Evolutionary conservation across 2,329 filamentous ascomycete species (phyloP), one percentile per base, ranked within the genome.

Genomic region (Helotiales sp.): DNA sequence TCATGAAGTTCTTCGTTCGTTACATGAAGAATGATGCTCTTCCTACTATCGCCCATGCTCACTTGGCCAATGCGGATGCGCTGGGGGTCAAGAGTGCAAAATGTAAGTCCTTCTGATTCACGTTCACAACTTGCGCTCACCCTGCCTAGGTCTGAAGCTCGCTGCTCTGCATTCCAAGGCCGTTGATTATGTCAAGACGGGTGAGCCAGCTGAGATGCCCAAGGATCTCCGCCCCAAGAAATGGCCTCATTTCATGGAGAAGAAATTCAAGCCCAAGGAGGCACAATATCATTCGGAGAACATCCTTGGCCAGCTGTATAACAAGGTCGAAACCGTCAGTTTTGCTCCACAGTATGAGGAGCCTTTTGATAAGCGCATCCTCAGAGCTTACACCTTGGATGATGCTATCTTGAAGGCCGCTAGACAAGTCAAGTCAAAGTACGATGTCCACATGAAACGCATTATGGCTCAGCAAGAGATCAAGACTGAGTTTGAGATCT

Each of bases 141-240:
- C 30, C 26, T 32, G 3, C 37, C 3, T 55, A 88, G 87, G 87
- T 73, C 79, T 96, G 0, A 81, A 88, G 60, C 83, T 98, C 4
- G 93, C 95, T 2, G 82, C 85, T 8, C 81, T 98, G 2, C 96
- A 99, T 77, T 98, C 96, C 0, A 88, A 89, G 72, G 95, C 96
- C 0, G 96, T 99, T 0, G 96, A 99, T 77, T 99, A 96, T 76
- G 89, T 92, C 52, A 99, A 99, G 80, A 95, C 93, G 1, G 96
- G 96, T 0, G 85, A 90, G 10, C 87, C 91, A 0, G 95, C 94
- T 0, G 80, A 84, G 22, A 91, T 97, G 82, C 83, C 6, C 79
- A 81, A 45, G 63, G 80, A 84, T 0, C 81, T 96, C 3, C 81
- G 83, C n/a, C 89, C 91, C 0, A 81, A 74, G 6, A 80, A 73